Evolutionary conservation across 352 stramenopile genomes (phyloP).

Genomic region (Globisporangium paddicum): DNA sequence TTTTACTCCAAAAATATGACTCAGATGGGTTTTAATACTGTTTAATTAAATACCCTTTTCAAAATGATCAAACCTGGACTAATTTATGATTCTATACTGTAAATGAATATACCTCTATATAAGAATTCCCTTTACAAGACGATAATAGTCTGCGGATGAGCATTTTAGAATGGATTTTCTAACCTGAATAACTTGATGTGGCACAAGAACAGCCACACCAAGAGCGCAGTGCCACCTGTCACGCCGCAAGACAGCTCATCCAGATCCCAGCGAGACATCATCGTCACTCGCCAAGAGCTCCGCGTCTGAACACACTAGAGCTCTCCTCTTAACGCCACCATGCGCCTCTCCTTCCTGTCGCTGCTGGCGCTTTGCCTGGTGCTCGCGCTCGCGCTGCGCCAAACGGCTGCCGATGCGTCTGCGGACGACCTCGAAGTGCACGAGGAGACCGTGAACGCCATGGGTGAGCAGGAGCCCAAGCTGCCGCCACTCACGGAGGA

Average conservation of each 20-base stretch:
- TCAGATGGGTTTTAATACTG: neutral
- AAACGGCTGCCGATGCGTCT: conserved; percentile 20
- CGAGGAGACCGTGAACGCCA: conserved; percentile 39
- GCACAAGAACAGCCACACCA: neutral
- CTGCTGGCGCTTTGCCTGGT: conserved; percentile 44
- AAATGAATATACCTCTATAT: neutral
- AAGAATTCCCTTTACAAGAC: neutral
- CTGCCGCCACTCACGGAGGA: conserved; percentile 47
- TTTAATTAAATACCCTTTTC: neutral
- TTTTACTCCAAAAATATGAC: conserved; percentile 1
- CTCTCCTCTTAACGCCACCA: conserved; percentile 12
- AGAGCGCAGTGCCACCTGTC: conserved; percentile 2
- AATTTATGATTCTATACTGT: too few species aligned
- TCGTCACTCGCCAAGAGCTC: conserved; percentile 2
- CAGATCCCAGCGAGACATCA: neutral
- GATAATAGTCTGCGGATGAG: neutral
- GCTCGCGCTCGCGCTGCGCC: conserved; percentile 21
- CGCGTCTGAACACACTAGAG: neutral
- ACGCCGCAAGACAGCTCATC: conserved; percentile 3
- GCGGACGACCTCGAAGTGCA: conserved; percentile 19
- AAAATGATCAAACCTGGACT: neutral
- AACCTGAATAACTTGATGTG: neutral
- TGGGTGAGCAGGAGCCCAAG: conserved; percentile 26
- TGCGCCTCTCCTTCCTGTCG: conserved; percentile 39
- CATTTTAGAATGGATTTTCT: neutral